Percentiles rank a stretch among this genome's conserved stretches.
phyloP scores from a whole-genome alignment of 768 basidiomycete species.

The Trametes cingulata region DNA sequence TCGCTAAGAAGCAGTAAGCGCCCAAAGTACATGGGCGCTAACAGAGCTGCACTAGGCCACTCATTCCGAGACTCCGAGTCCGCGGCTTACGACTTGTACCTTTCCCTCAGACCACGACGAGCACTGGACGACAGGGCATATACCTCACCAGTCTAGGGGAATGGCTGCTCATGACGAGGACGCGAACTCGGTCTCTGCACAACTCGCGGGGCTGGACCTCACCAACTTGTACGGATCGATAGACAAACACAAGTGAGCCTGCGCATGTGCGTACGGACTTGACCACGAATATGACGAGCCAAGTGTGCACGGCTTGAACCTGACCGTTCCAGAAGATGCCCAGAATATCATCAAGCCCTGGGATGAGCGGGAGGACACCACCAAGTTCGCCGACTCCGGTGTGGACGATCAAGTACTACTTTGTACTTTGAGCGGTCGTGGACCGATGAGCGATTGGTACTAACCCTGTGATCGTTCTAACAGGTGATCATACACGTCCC shows the following conservation, averaged over 20 bases:
- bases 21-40: not conserved
- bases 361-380: constrained; percentile 71
- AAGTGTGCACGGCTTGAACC: constrained; percentile 81
- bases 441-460: not conserved
- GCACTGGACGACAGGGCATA: not conserved
- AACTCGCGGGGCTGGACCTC: constrained; percentile 28
- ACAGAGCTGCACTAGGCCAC: too few relatives aligned
- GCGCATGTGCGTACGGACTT: constrained; percentile 4
- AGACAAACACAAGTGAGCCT: constrained; percentile 35
- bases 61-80: too few relatives aligned
- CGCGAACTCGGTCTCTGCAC: constrained; percentile 19
- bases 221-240: constrained; percentile 32
- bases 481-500: constrained; percentile 83
- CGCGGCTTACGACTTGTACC: not conserved
- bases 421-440: not conserved
- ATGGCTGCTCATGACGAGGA: constrained; percentile 20
- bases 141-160: too few relatives aligned
- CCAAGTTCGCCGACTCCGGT: constrained; percentile 68
- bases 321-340: constrained; percentile 80
- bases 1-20: not conserved
- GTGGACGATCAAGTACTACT: constrained; percentile 79
- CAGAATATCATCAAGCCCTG: constrained; percentile 79
- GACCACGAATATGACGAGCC: constrained; percentile 16
- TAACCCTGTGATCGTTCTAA: constrained; percentile 1
- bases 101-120: constrained; percentile 1